phyloP scores from a whole-genome alignment of 73 alveolate species.

The Paramecium primaurelia region DNA sequence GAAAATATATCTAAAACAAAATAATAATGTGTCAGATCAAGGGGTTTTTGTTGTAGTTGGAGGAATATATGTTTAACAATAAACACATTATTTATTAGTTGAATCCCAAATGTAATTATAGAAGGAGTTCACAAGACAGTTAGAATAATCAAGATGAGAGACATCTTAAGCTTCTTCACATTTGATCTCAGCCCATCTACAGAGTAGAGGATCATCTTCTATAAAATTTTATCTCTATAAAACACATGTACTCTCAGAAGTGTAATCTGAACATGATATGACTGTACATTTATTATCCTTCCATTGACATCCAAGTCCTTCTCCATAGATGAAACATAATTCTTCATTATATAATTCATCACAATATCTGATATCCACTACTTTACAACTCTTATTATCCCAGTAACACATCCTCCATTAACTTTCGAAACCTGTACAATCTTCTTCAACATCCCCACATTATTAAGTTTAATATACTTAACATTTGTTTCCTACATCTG shows the following conservation, averaged over 20 bases:
- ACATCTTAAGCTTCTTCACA: neutral
- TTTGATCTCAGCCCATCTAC: neutral
- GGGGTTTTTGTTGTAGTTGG: neutral
- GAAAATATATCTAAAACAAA: neutral
- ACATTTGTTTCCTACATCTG: neutral
- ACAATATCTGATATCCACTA: neutral
- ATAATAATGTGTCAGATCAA: neutral
- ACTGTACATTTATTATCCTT: neutral
- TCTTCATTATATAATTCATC: neutral
- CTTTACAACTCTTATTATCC: neutral
- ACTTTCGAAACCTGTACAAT: neutral
- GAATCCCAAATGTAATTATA: constrained; percentile 12
- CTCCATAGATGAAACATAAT: neutral
- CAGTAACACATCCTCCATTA: neutral
- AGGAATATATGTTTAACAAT: neutral
- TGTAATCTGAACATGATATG: neutral
- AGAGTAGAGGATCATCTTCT: neutral
- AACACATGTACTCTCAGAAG: neutral
- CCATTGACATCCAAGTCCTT: constrained; percentile 11
- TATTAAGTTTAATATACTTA: neutral
- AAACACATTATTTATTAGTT: neutral
- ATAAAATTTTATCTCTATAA: neutral
- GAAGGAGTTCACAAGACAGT: neutral
- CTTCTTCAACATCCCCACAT: neutral
- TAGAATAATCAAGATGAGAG: neutral